Conservation (phyloP, 495 filamentous ascomycete species). For the Penicillium longicatenatum region DNA sequence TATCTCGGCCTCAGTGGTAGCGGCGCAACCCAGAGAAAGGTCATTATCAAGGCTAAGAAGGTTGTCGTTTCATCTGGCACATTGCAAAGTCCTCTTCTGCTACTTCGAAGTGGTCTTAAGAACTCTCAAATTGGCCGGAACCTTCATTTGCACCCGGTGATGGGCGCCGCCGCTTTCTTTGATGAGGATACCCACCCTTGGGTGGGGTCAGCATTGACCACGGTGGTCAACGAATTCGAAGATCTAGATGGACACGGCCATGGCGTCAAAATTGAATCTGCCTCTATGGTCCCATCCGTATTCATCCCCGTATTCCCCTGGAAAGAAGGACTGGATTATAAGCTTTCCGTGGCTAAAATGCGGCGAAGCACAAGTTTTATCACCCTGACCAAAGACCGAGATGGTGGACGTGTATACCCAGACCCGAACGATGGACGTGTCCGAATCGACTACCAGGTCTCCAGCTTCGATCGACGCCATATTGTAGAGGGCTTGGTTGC, state of each 20-base stretch:
- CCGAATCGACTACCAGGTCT: slow-evolving; percentile 67
- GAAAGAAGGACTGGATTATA: slow-evolving; percentile 65
- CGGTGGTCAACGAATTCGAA: slow-evolving; percentile 74
- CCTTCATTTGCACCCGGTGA: slow-evolving; percentile 78
- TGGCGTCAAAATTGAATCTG: slow-evolving; percentile 77
- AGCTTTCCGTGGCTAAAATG: slow-evolving; percentile 61
- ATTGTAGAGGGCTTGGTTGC: slow-evolving; percentile 71
- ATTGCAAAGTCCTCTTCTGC: slow-evolving; percentile 72
- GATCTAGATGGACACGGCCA: slow-evolving; percentile 81
- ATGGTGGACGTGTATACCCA: slow-evolving; percentile 71
- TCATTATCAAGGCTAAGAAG: slow-evolving; percentile 77
- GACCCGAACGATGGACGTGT: slow-evolving; percentile 67
- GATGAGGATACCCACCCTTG: slow-evolving; percentile 69
- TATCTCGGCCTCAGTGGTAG: slow-evolving; percentile 56
- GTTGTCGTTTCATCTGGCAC: slow-evolving; percentile 77
- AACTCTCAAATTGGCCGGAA: slow-evolving; percentile 85
- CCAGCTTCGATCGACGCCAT: slow-evolving; percentile 67
- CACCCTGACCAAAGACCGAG: slow-evolving; percentile 68
- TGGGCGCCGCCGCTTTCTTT: slow-evolving; percentile 60
- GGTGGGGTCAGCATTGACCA: slow-evolving; percentile 80
- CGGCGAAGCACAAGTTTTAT: slow-evolving; percentile 68
- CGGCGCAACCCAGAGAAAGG: slow-evolving; percentile 50
- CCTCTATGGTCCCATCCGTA: slow-evolving; percentile 64
- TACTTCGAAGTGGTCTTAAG: slow-evolving; percentile 71
- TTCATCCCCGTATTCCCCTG: slow-evolving; percentile 63